Base-by-base conservation (phyloP, 768 basidiomycete genomes). In the Strobilomyces dryophilus region DNA sequence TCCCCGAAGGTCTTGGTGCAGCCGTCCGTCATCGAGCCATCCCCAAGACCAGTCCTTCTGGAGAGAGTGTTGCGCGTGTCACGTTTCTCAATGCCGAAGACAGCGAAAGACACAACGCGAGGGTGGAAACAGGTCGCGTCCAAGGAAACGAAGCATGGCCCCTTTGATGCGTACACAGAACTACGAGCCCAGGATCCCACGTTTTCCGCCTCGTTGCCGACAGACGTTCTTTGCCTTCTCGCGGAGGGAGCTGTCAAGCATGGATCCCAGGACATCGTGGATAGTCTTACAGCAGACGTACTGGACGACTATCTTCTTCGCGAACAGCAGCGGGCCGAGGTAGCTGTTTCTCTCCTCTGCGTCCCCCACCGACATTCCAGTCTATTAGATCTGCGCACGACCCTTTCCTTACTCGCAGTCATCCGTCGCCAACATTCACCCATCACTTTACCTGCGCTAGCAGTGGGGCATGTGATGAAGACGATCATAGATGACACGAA, bases 251-350 rank as follows among this genome's bases (percentile, higher is more conserved):
- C 72, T 54, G 57, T 55, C 54, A 57, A 59, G 47, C 50, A 62
- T 61, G 61, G 67, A 72, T 66, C 61, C 42, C 45, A 66, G 57
- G 52, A 51, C 45, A 66, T 73, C 44, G 54, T 73, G 73, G 72
- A 66, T 74, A 42, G 60, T 73, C 67, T 73, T 61, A 44, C 71
- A 49, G 65, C 71, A 74, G 72, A 73, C 72, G 55, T 75, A 65
- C 46, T 75, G 72, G 72, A 63, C 49, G 55, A 55, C 20, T 55
- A 52, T 26, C 58, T 68, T 49, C 57, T 59, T 31, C 24, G n/a
- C 12, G 54, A 51, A 41, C 46, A 56, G 29, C 59, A 54, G 36
- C 68, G 66, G 14, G 55, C 60, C 24, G 47, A 58, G 42, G 53
- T 70, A 66, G 70, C 68, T 3, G 45, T 51, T 2, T 51, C 56